Evolutionary conservation across 2,329 filamentous ascomycete species (phyloP).

Genomic region (Aspergillus ibericus): DNA sequence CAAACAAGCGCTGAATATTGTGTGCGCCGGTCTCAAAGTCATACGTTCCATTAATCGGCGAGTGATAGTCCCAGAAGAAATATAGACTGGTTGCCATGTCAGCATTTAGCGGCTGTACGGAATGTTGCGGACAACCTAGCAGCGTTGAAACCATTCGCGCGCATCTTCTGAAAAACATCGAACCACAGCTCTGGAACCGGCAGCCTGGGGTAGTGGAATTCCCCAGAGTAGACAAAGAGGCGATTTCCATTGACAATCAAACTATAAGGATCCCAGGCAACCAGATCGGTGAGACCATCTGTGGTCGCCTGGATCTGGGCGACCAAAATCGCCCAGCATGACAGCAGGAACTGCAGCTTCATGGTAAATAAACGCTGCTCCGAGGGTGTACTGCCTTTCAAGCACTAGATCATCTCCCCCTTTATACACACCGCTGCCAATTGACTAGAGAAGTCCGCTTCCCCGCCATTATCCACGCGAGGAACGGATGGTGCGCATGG

Average conservation of each 20-base stretch:
- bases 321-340: neutral
- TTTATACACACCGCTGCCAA: neutral
- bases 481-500: neutral
- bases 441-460: neutral
- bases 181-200: slow-evolving; percentile 63
- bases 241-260: slow-evolving; percentile 63
- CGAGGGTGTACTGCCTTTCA: too few relatives aligned
- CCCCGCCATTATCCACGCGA: neutral
- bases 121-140: neutral
- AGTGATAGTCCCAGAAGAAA: slow-evolving; percentile 67
- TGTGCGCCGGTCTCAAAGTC: slow-evolving; percentile 51
- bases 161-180: slow-evolving; percentile 78
- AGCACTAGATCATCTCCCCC: too few relatives aligned
- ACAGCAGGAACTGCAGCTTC: neutral
- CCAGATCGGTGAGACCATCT: slow-evolving; percentile 1
- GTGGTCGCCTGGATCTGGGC: neutral
- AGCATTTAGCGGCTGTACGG: slow-evolving; percentile 49
- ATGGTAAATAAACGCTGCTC: neutral
- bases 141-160: slow-evolving; percentile 61
- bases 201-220: slow-evolving; percentile 67
- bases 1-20: slow-evolving; percentile 33
- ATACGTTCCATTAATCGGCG: slow-evolving; percentile 62
- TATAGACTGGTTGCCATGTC: slow-evolving; percentile 55
- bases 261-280: slow-evolving; percentile 8
- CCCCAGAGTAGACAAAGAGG: slow-evolving; percentile 67